Evolutionary conservation across 1,284 basidiomycete genomes (phyloP).

Genomic region (Cryptococcus sp.): DNA sequence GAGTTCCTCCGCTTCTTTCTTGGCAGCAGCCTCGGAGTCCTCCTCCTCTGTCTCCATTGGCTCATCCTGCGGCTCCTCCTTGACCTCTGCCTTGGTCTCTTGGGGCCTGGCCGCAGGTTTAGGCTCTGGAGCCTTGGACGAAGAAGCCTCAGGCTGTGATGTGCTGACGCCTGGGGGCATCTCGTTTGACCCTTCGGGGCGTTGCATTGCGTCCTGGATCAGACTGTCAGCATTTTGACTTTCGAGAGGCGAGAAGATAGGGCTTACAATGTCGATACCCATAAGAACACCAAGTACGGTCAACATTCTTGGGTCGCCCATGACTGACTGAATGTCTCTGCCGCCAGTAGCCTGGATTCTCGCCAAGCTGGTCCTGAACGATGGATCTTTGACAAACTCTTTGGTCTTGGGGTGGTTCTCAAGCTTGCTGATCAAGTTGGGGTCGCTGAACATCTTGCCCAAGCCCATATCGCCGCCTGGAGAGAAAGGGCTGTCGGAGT

Average conservation of each 20-base stretch:
- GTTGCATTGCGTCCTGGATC: conserved; percentile 68
- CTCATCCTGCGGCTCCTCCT: conserved; percentile 53
- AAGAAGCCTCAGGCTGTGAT: conserved; percentile 12
- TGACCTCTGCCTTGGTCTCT: conserved; percentile 52
- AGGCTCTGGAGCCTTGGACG: conserved; percentile 51
- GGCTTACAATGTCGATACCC: conserved; percentile 77
- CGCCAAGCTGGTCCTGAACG: conserved; percentile 67
- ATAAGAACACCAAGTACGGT: conserved; percentile 84
- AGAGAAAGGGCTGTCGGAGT: conserved; percentile 27
- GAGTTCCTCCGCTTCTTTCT: conserved; percentile 71
- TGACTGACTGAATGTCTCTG: conserved; percentile 51
- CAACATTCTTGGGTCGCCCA: conserved; percentile 89
- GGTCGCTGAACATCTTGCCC: conserved; percentile 81
- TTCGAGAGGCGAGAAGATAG: not conserved
- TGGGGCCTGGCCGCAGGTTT: conserved; percentile 46
- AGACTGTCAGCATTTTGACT: too few relatives aligned
- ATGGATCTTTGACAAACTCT: conserved; percentile 77
- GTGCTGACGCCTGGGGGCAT: conserved; percentile 63
- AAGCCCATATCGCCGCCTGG: conserved; percentile 59
- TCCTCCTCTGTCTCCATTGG: conserved; percentile 66
- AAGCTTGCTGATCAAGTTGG: conserved; percentile 78
- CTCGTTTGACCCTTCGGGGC: conserved; percentile 82
- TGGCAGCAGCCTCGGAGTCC: conserved; percentile 65
- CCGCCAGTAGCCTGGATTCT: conserved; percentile 50
- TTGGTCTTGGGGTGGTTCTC: conserved; percentile 82